Evolutionary conservation across 2,329 filamentous ascomycete genomes (phyloP), one percentile per base, ranked within the genome.

Genomic region (Ophiostoma populinum): DNA sequence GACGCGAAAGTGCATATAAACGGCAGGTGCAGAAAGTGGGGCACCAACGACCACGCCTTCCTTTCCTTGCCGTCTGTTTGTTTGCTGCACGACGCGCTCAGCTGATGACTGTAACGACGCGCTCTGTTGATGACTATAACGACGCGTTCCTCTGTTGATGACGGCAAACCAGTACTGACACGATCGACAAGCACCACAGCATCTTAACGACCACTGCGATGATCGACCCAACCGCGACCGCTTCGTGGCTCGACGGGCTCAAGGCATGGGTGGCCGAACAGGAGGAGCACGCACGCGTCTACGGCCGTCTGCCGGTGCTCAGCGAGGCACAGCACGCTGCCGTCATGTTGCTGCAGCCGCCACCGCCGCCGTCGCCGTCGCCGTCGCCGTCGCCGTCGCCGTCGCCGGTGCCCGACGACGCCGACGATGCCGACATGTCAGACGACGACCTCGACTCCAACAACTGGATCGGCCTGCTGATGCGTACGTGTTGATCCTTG

Each of bases 391-490:
- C 31, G 26, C 28, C 35, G 24, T 19, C 30, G 10, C 24, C 15
- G 13, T 8, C 10, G 10, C 11, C 10, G 4, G 3, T 10, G 4
- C 19, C n/a, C 17, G 19, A 28, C 11, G 24, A 26, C 24, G 10
- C n/a, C 11, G 15, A 19, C 8, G 17, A 33, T 19, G 5, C 26
- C n/a, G 18, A 19, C 18, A 19, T 6, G 7, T n/a, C 12, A 24
- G 26, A 2, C 19, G 43, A 36, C 40, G 41, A 17, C 17, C 34
- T 19, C 20, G 29, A 15, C n/a, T 42, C 49, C 0, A 41, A 32
- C 1, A 56, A 63, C 46, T 63, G 56, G 52, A 34, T 63, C 21
- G 52, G 56, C n/a, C 16, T 52, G 6, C 42, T 63, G 10, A 46
- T 49, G 32, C 45, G 61, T 56, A 43, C 42, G 52, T 47, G 7